phyloP scores from a whole-genome alignment of 2,329 filamentous ascomycete genomes.

The Penicillium hordei region DNA sequence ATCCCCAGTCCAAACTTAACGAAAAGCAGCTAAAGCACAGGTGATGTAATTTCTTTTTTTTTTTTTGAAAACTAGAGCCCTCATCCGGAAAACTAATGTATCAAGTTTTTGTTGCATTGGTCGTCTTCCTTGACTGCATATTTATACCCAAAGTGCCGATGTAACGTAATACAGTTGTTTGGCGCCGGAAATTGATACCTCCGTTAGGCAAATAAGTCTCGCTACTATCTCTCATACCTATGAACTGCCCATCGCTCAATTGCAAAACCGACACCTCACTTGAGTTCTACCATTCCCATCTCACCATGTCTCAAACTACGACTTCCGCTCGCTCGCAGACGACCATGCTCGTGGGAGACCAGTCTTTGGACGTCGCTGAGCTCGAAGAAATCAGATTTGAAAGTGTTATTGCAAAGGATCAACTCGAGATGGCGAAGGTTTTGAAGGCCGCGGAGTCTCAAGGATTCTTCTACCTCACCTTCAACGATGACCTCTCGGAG shows the following conservation, averaged over 20 bases:
- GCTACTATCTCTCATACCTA: not conserved
- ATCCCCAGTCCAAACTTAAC: no score
- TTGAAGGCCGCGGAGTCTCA: slow-evolving; percentile 12
- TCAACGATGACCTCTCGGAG: slow-evolving; percentile 4
- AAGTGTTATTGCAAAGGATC: slow-evolving; percentile 10
- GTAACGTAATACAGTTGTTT: no score
- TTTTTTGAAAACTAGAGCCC: no score
- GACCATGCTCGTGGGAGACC: slow-evolving; percentile 6
- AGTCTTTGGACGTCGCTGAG: slow-evolving; percentile 6
- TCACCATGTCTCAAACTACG: slow-evolving; percentile 8
- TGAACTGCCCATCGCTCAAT: not conserved
- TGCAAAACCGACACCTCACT: not conserved
- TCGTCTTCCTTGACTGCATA: no score
- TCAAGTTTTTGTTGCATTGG: no score
- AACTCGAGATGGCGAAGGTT: slow-evolving; percentile 10
- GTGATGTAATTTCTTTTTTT: no score
- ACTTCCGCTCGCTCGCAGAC: not conserved
- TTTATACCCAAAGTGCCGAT: no score
- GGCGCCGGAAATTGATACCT: no score
- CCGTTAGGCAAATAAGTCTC: no score
- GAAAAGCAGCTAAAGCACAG: no score
- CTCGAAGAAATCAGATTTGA: slow-evolving; percentile 6
- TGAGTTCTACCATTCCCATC: no score
- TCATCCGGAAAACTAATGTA: no score
- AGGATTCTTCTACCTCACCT: slow-evolving; percentile 17